phyloP scores from a whole-genome alignment of 139 green algal species.

The Yamagishiella unicocca region DNA sequence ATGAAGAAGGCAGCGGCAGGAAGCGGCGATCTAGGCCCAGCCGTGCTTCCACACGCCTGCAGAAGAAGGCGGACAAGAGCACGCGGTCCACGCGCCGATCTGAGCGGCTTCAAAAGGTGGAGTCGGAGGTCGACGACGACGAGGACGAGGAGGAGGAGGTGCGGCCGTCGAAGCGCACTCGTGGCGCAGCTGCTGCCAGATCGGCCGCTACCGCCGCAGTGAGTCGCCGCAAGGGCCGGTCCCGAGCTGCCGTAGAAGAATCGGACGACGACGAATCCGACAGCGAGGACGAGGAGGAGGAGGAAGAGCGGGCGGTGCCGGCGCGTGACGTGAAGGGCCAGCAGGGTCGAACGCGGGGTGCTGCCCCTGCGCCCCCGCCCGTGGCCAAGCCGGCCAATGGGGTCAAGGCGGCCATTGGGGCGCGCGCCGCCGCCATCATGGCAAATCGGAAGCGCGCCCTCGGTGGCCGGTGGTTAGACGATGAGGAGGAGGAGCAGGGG shows the following conservation, averaged over 20 bases:
- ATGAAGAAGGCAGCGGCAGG: not conserved
- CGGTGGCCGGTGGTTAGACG: not conserved
- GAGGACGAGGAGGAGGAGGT: slow-evolving; percentile 14
- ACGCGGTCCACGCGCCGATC: not conserved
- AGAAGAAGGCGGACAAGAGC: not conserved
- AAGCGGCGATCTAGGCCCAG: not conserved
- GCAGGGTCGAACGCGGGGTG: slow-evolving; percentile 3
- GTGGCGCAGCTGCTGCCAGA: not conserved
- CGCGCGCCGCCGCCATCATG: not conserved
- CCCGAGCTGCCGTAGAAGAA: not conserved
- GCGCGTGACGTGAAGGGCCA: not conserved
- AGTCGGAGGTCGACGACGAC: not conserved
- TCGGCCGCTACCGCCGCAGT: not conserved
- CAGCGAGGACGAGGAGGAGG: slow-evolving; percentile 16
- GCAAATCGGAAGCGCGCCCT: slow-evolving; percentile 30
- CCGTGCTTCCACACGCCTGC: not conserved
- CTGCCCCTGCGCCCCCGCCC: no score
- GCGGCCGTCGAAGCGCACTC: not conserved
- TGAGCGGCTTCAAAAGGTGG: not conserved
- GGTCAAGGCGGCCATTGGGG: not conserved
- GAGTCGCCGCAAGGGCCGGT: not conserved
- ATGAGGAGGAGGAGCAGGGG: not conserved
- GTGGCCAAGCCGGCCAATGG: not conserved
- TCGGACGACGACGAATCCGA: not conserved
- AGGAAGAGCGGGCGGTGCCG: not conserved